A percentile compares a stretch with the other conserved stretches of the same genome.
Evolutionary conservation across 192 early-diverging fungal species (phyloP).

Genomic region (Backusella westeae): DNA sequence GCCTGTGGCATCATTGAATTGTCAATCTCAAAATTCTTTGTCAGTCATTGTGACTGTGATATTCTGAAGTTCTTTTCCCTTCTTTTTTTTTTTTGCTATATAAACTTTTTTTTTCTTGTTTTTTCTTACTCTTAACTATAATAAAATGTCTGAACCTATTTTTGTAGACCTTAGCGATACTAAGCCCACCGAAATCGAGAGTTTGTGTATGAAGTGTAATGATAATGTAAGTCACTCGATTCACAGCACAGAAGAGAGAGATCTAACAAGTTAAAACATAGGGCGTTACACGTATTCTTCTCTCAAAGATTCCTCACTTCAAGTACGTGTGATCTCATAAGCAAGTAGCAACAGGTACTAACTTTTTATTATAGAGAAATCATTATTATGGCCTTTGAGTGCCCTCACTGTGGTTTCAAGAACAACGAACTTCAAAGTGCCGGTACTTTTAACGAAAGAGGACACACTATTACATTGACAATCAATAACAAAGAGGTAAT

Average conservation of each 20-base stretch:
- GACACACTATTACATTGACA: constrained; percentile 62
- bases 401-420: constrained; percentile 83
- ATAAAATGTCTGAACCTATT: constrained; percentile 39
- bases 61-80: background rate
- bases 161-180: constrained; percentile 70
- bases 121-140: background rate
- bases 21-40: background rate
- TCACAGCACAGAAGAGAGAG: background rate
- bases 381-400: constrained; percentile 81
- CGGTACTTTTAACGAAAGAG: constrained; percentile 78
- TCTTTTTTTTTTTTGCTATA: constrained; percentile 1
- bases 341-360: constrained; percentile 1
- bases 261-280: constrained; percentile 26
- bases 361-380: constrained; percentile 35
- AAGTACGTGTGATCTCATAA: constrained; percentile 55
- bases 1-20: background rate
- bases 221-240: constrained; percentile 57
- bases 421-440: constrained; percentile 93
- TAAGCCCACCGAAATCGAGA: constrained; percentile 83
- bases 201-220: constrained; percentile 87
- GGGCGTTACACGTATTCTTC: constrained; percentile 81
- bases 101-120: background rate
- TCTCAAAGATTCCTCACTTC: constrained; percentile 94
- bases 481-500: constrained; percentile 56
- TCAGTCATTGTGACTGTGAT: background rate